A percentile compares a stretch with the other conserved stretches of the same genome.
These are phyloP conservation scores for Aspergillus homomorphus DNA, from an alignment of 495 filamentous ascomycete genomes.

Conservation along the genomic window DNA sequence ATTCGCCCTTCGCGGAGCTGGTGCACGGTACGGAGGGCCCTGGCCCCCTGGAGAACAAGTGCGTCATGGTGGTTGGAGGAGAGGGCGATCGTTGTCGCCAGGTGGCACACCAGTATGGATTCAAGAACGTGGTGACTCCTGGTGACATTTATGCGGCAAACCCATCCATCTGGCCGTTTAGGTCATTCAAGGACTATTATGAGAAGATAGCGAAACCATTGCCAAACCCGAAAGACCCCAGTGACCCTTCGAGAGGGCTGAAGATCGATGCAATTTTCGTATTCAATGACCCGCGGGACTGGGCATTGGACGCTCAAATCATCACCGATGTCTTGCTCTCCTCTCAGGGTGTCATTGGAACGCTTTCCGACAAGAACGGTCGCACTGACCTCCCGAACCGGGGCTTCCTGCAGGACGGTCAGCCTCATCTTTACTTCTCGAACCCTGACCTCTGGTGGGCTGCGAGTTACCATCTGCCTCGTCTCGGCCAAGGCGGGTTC, in stretches of 20 bases:
- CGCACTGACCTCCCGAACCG: conserved; percentile 57
- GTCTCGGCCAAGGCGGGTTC: conserved; percentile 92
- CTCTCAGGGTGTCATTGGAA: conserved; percentile 69
- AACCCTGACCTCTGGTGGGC: conserved; percentile 93
- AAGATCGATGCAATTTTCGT: conserved; percentile 85
- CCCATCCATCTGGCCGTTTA: conserved; percentile 78
- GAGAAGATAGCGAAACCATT: conserved; percentile 60
- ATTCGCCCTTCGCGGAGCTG: conserved; percentile 71
- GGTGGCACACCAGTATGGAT: conserved; percentile 79
- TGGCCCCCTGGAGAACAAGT: conserved; percentile 59
- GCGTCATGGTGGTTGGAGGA: conserved; percentile 78
- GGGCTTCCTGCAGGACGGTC: conserved; percentile 73
- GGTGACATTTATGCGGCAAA: conserved; percentile 75
- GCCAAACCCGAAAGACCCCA: conserved; percentile 31
- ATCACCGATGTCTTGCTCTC: conserved; percentile 80
- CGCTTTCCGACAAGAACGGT: conserved; percentile 61
- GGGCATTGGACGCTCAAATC: conserved; percentile 83
- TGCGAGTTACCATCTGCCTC: conserved; percentile 74
- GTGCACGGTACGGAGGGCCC: conserved; percentile 38
- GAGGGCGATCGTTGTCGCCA: conserved; percentile 69
- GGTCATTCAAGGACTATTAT: conserved; percentile 59
- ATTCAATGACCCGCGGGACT: conserved; percentile 90
- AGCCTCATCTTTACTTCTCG: conserved; percentile 79
- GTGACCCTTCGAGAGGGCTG: conserved; percentile 45
- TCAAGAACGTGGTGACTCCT: conserved; percentile 78